Percentiles rank a stretch among this genome's conserved stretches.
phyloP scores from a whole-genome alignment of 2,329 filamentous ascomycete genomes.

The Alternaria triticimaculans region DNA sequence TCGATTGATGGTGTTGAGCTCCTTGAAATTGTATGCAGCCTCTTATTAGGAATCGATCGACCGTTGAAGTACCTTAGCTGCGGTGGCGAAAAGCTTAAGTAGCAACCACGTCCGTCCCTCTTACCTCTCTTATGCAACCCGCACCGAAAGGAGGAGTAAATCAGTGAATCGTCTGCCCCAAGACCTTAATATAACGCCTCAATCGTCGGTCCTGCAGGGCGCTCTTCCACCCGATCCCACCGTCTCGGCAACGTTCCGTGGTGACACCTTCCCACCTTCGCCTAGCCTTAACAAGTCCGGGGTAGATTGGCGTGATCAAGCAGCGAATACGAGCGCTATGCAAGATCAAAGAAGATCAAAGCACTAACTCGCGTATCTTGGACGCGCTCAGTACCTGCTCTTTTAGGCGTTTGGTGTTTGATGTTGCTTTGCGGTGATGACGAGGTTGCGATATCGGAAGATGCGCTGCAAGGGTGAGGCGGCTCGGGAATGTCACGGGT shows the following conservation, averaged over 20 bases:
- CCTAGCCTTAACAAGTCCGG: conserved; percentile 21
- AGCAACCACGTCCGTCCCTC: not conserved
- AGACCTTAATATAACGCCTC: not conserved
- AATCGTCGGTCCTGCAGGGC: not conserved
- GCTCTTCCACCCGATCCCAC: not conserved
- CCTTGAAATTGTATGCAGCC: not conserved
- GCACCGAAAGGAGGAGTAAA: not conserved
- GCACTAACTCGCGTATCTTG: conserved; percentile 22
- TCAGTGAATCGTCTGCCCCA: not conserved
- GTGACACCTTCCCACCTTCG: conserved; percentile 41
- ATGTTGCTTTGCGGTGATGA: not conserved
- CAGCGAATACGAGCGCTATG: conserved; percentile 23
- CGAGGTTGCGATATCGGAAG: conserved; percentile 27
- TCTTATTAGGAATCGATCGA: not conserved
- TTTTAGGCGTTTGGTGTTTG: conserved; percentile 4
- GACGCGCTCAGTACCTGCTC: conserved; percentile 17
- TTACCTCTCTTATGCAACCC: not conserved
- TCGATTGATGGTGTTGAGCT: not conserved
- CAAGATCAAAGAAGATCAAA: conserved; percentile 25
- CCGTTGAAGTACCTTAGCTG: not conserved
- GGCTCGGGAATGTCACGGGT: not conserved
- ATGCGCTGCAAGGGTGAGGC: conserved; percentile 1
- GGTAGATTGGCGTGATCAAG: conserved; percentile 14
- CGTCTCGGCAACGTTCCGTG: conserved; percentile 23
- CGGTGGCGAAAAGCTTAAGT: not conserved